A percentile compares a stretch with the other conserved stretches of the same genome.
phyloP scores from a whole-genome alignment of 2,329 filamentous ascomycete species.

The Malbranchea zuffiana region DNA sequence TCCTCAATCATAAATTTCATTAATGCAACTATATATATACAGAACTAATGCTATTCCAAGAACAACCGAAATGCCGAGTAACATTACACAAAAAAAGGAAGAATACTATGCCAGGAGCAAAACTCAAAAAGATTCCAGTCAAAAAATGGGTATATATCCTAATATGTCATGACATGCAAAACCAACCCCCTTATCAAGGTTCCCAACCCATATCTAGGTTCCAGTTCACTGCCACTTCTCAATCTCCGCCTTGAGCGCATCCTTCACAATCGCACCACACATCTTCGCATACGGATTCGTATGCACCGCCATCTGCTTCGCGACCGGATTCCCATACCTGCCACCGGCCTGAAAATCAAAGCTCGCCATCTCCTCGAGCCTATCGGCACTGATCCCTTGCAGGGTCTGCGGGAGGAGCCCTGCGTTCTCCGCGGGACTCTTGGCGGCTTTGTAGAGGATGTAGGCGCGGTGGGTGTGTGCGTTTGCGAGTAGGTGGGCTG shows the following conservation, averaged over 20 bases:
- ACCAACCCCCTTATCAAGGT: neutral
- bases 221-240: slow-evolving; percentile 19
- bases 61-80: no score
- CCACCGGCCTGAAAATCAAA: slow-evolving; percentile 45
- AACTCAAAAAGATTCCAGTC: no score
- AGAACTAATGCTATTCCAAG: no score
- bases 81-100: no score
- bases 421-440: slow-evolving; percentile 3
- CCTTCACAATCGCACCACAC: slow-evolving; percentile 51
- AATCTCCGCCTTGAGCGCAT: slow-evolving; percentile 47
- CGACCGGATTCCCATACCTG: slow-evolving; percentile 46
- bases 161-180: slow-evolving; percentile 3
- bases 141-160: neutral
- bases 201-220: neutral
- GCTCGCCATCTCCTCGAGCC: slow-evolving; percentile 46
- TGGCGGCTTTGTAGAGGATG: slow-evolving; percentile 30
- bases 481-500: slow-evolving; percentile 42
- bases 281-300: slow-evolving; percentile 54
- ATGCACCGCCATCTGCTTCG: slow-evolving; percentile 46
- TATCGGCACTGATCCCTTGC: slow-evolving; percentile 25
- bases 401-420: slow-evolving; percentile 23
- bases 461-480: slow-evolving; percentile 46
- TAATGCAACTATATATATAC: neutral
- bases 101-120: no score
- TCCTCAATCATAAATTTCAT: neutral